These are phyloP conservation scores for Globisporangium recalcitrans DNA, from an alignment of 352 stramenopile genomes.

Conservation along the genomic window DNA sequence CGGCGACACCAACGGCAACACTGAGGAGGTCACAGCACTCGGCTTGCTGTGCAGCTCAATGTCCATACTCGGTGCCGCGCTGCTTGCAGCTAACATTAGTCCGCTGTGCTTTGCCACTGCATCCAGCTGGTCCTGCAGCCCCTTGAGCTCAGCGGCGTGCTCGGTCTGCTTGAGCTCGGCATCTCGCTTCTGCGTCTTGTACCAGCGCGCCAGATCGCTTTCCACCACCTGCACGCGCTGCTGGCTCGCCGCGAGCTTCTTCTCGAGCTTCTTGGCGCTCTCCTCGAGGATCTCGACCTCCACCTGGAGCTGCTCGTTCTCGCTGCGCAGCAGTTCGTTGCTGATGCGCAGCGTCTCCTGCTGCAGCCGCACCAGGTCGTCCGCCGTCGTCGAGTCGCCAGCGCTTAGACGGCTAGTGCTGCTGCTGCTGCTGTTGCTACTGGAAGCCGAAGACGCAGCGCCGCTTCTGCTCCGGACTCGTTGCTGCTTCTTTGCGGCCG, in stretches of 20 bases:
- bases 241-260: slow-evolving; percentile 18
- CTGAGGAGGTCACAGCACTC: slow-evolving; percentile 21
- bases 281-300: slow-evolving; percentile 14
- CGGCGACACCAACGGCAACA: not conserved
- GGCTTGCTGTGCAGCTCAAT: slow-evolving; percentile 21
- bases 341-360: slow-evolving; percentile 32
- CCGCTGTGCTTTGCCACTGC: not conserved
- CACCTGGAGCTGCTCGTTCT: slow-evolving; percentile 32
- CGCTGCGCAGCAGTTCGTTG: slow-evolving; percentile 30
- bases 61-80: not conserved
- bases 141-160: slow-evolving; percentile 21
- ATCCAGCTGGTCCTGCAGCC: slow-evolving; percentile 20
- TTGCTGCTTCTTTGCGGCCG: not conserved
- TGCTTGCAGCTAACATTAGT: not conserved
- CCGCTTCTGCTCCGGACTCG: not conserved
- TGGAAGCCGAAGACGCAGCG: not conserved
- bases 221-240: slow-evolving; percentile 29
- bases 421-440: not conserved
- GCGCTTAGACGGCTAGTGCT: not conserved
- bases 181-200: slow-evolving; percentile 30
- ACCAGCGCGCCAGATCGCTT: slow-evolving; percentile 35
- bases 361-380: slow-evolving; percentile 6
- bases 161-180: slow-evolving; percentile 17
- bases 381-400: not conserved
- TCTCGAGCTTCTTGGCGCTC: slow-evolving; percentile 15